These are phyloP conservation scores for Simplicillium sp. DNA, from an alignment of 2,329 filamentous ascomycete genomes.

Conservation along the genomic window DNA sequence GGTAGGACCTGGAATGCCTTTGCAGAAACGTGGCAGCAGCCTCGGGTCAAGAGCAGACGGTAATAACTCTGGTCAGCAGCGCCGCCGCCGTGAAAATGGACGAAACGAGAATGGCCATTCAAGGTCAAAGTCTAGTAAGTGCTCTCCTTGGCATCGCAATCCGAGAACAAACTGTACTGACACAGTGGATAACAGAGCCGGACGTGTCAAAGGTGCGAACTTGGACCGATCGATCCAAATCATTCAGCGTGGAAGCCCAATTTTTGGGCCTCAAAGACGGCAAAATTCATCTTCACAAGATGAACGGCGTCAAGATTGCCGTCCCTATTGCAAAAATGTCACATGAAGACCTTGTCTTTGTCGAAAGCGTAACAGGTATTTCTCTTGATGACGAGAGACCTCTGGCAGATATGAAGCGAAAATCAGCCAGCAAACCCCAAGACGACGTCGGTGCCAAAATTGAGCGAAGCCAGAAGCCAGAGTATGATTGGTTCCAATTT, in stretches of 20 bases:
- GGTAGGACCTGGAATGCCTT: slow-evolving; percentile 67
- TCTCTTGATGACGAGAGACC: slow-evolving; percentile 94
- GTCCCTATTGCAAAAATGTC: slow-evolving; percentile 96
- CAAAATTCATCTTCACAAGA: slow-evolving; percentile 95
- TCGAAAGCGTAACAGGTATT: slow-evolving; percentile 77
- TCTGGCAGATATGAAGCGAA: slow-evolving; percentile 69
- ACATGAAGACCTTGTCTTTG: slow-evolving; percentile 86
- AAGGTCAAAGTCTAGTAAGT: slow-evolving; percentile 63
- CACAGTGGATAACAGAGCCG: slow-evolving; percentile 48
- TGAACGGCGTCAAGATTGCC: slow-evolving; percentile 96
- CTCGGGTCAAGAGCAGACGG: slow-evolving; percentile 56
- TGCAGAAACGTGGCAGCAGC: slow-evolving; percentile 74
- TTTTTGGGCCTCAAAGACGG: slow-evolving; percentile 91
- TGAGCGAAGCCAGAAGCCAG: slow-evolving; percentile 51
- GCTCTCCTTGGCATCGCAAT: no score
- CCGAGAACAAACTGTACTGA: no score
- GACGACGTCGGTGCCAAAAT: slow-evolving; percentile 49
- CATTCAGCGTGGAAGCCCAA: slow-evolving; percentile 95
- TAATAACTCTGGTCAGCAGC: slow-evolving; percentile 63
- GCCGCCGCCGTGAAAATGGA: slow-evolving; percentile 59
- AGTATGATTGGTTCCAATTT: slow-evolving; percentile 99
- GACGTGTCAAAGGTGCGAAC: slow-evolving; percentile 75
- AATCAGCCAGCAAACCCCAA: slow-evolving; percentile 18
- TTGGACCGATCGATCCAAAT: slow-evolving; percentile 92
- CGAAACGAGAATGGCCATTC: slow-evolving; percentile 43